Evolutionary conservation across 768 basidiomycete genomes (phyloP), one percentile per base, ranked within the genome.

Genomic region (Lactifluus hygrophoroides): DNA sequence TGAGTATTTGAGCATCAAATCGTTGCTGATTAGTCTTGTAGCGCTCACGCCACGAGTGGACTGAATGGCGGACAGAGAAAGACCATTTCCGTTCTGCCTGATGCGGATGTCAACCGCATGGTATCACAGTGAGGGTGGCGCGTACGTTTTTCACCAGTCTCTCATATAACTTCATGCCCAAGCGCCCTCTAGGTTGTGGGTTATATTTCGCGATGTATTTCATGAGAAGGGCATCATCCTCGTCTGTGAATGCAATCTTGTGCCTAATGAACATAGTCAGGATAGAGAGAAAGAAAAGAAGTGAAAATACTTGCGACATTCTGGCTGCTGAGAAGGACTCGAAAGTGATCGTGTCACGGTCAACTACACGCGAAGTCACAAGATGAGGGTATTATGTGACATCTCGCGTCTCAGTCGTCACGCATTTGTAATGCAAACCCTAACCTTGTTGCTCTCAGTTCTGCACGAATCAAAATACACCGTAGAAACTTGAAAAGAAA

Each of bases 11-110:
- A 2, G 10, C 27, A 58, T 85, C 75, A 51, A 81, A 83, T 0
- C 62, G 23, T 0, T 34, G 63, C 38, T 72, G 50, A 49, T 84
- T 72, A 60, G 73, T 80, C 59, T 66, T 71, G 62, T 86, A 86
- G n/a, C 77, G 74, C 46, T 81, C 76, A 23, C 82, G 77, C 85
- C 85, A 86, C 4, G 82, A 82, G n/a, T 74, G 73, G 80, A 75
- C 80, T 3, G 82, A 3, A 66, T 85, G 85, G 6, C 67, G 69
- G 17, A 49, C 60, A n/a, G 76, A 69, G 80, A 82, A 86, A 11
- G 73, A 69, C 81, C 82, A 85, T 58, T 66, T 69, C 0, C 65
- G 63, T 0, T 71, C 57, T 23, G 59, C 67, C 80, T 82, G 58
- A n/a, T 51, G 14, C 51, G 7, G 32, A 34, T 44, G 54, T 35